Conservation (phyloP, 1,139 yeast genomes). For the Candida sanyaensis region DNA sequence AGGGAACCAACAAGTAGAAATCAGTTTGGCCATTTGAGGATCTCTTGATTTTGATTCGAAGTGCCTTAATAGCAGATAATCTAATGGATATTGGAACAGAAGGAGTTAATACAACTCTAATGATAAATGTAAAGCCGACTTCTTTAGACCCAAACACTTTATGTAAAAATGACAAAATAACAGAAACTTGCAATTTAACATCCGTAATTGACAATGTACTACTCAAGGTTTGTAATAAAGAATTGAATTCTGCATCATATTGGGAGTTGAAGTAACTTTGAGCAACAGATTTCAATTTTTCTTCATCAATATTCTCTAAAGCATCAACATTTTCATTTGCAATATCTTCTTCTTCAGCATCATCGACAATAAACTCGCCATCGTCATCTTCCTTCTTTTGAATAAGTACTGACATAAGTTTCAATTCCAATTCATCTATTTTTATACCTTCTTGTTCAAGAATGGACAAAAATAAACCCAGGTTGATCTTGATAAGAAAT, state of each 20-base stretch:
- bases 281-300: conserved; percentile 20
- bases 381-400: conserved; percentile 23
- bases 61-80: conserved; percentile 42
- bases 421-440: conserved; percentile 64
- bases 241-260: conserved; percentile 37
- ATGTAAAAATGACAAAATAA: conserved; percentile 22
- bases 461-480: conserved; percentile 39
- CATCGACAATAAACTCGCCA: conserved; percentile 25
- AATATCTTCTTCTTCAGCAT: conserved; percentile 15
- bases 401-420: conserved; percentile 60
- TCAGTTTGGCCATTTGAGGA: conserved; percentile 27
- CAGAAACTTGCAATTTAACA: conserved; percentile 16
- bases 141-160: conserved; percentile 30
- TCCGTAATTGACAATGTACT: conserved; percentile 11
- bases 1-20: conserved; percentile 39
- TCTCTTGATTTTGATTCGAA: conserved; percentile 37
- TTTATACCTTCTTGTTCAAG: conserved; percentile 39
- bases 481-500: conserved; percentile 38
- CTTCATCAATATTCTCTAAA: conserved; percentile 24
- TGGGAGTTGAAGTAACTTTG: conserved; percentile 43
- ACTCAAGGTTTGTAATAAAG: conserved; percentile 20
- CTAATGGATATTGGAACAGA: conserved; percentile 60
- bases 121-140: conserved; percentile 52
- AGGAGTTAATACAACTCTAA: conserved; percentile 58
- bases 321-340: conserved; percentile 20